A percentile compares a stretch with the other conserved stretches of the same genome.
phyloP scores from a whole-genome alignment of 306 rosid species.

The Acmispon strigosus region DNA sequence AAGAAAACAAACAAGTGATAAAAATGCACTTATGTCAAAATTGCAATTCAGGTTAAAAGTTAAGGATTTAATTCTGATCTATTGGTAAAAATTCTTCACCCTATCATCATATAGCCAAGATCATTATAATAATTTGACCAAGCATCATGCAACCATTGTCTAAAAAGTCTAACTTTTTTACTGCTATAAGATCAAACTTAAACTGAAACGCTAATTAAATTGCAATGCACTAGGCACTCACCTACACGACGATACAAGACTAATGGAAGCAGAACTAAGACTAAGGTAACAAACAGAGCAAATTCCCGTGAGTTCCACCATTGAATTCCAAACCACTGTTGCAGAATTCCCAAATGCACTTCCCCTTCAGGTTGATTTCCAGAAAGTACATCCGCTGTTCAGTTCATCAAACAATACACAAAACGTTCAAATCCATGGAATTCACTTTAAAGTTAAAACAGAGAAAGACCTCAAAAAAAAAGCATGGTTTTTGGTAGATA shows the following conservation, averaged over 20 bases:
- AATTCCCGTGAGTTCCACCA: slow-evolving; percentile 90
- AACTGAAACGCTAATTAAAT: background rate
- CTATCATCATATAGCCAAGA: background rate
- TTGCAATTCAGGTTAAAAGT: no score
- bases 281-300: slow-evolving; percentile 40
- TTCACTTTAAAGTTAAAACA: background rate
- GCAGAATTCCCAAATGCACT: slow-evolving; percentile 78
- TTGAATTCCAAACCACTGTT: slow-evolving; percentile 79
- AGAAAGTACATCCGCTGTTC: slow-evolving; percentile 72
- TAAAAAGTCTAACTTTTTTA: no score
- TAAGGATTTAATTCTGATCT: no score
- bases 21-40: background rate
- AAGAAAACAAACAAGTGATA: background rate
- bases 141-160: no score
- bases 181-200: background rate
- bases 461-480: no score
- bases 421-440: background rate
- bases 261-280: slow-evolving; percentile 65
- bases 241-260: slow-evolving; percentile 71
- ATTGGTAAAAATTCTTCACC: background rate
- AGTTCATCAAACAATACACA: background rate
- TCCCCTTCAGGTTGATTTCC: slow-evolving; percentile 46
- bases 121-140: no score
- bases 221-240: slow-evolving; percentile 27
- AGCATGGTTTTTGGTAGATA: no score